These are phyloP conservation scores for Aspergillus spinulosporus DNA, from an alignment of 2,329 filamentous ascomycete species.

Conservation along the genomic window DNA sequence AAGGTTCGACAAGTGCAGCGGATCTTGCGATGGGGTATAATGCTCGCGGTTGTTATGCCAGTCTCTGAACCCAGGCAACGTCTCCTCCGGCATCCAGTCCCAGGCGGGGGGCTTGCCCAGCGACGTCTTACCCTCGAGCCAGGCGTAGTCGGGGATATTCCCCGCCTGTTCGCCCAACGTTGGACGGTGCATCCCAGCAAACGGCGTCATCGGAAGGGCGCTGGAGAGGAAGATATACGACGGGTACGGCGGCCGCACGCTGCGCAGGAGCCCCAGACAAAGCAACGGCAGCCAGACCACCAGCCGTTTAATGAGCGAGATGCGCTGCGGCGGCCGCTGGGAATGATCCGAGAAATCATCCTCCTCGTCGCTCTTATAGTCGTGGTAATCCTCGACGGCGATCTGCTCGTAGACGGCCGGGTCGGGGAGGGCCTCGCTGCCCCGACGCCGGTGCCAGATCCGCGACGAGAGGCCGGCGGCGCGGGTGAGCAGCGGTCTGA, in stretches of 20 bases:
- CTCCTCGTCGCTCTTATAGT: slow-evolving; percentile 28
- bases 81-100: slow-evolving; percentile 29
- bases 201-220: slow-evolving; percentile 25
- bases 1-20: slow-evolving; percentile 46
- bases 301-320: slow-evolving; percentile 18
- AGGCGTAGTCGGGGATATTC: slow-evolving; percentile 23
- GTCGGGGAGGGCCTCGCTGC: slow-evolving; percentile 19
- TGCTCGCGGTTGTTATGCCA: slow-evolving; percentile 23
- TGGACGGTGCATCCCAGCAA: slow-evolving; percentile 22
- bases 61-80: slow-evolving; percentile 30
- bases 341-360: slow-evolving; percentile 21
- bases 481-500: slow-evolving; percentile 7
- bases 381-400: slow-evolving; percentile 25
- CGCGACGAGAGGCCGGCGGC: slow-evolving; percentile 6
- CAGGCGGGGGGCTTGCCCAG: slow-evolving; percentile 23
- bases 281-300: slow-evolving; percentile 25
- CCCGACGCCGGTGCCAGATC: slow-evolving; percentile 10
- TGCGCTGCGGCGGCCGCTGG: slow-evolving; percentile 8
- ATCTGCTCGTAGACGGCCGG: slow-evolving; percentile 29
- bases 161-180: slow-evolving; percentile 24
- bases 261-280: slow-evolving; percentile 28
- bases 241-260: slow-evolving; percentile 30
- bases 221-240: slow-evolving; percentile 31
- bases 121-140: slow-evolving; percentile 23
- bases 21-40: slow-evolving; percentile 42